These are phyloP conservation scores for Pyrus betulifolia DNA, from an alignment of 306 rosid genomes.

Conservation along the genomic window DNA sequence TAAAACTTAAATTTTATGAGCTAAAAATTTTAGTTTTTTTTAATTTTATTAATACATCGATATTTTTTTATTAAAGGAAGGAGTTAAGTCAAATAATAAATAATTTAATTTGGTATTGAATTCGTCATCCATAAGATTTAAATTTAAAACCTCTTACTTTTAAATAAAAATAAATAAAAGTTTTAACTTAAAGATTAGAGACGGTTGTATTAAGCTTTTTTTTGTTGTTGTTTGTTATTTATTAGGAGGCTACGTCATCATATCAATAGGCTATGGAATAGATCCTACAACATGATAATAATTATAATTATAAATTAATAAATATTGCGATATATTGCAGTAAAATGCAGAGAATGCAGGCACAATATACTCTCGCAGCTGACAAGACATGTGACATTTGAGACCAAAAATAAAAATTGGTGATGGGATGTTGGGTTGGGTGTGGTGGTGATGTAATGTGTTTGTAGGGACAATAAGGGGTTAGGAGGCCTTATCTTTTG, in stretches of 20 bases:
- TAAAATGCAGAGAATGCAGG: neutral
- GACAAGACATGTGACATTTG: constrained; percentile 39
- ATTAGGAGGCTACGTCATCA: constrained; percentile 20
- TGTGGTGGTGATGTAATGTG: constrained; percentile 25
- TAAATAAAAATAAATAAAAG: no score
- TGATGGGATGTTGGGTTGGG: constrained; percentile 37
- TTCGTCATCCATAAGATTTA: rapidly evolving
- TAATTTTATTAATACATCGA: no score
- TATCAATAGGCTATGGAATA: constrained; percentile 5
- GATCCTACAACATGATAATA: neutral
- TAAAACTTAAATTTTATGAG: no score
- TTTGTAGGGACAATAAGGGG: constrained; percentile 15
- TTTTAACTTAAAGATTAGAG: no score
- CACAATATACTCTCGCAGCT: constrained; percentile 11
- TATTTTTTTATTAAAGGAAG: no score
- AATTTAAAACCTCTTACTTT: rapidly evolving
- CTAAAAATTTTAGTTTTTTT: no score
- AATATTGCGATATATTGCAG: neutral
- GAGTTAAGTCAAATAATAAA: rapidly evolving
- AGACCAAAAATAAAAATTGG: constrained; percentile 13
- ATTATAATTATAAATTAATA: neutral
- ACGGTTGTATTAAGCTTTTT: neutral
- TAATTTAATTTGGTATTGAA: rapidly evolving
- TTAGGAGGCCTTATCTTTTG: constrained; percentile 22
- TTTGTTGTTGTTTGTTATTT: neutral